Evolutionary conservation across 2,329 filamentous ascomycete species (phyloP), one percentile per base, ranked within the genome.

Genomic region (Echinosphaeria canescens): DNA sequence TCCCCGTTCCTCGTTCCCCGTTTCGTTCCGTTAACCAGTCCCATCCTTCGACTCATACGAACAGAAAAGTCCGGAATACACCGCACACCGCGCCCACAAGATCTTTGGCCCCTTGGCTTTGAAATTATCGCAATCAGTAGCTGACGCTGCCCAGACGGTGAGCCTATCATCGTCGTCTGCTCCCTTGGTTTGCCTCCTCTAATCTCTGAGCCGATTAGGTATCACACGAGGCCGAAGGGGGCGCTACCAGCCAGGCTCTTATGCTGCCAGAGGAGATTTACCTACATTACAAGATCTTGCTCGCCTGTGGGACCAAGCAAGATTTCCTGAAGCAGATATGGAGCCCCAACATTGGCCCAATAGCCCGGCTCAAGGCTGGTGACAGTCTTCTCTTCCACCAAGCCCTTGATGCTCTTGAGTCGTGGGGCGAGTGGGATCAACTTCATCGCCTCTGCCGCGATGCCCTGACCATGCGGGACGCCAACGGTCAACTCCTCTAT

Each of bases 101-200:
- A 43, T 68, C 0, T 67, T 64, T 29, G 49, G 52, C 10, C 56
- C 53, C 35, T 42, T 68, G 11, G 53, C 59, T 0, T 38, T 55
- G 12, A 59, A 58, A 38, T 58, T 62, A 35, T 52, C 61, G 2
- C 54, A 62, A 30, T 49, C 54, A 26, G 59, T 57, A 4, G 56
- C 56, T 2, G 53, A 56, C 22, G 31, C 48, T 1, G 39, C 55
- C 1, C 54, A 57, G 34, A 47, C 53, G 39, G 54, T 54, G 45
- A 17, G 34, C 13, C 5, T 5, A n/a, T 4, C 15, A n/a, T 3
- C 19, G 17, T 16, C 7, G 19, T 24, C 16, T 15, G 19, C 4
- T 7, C 5, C 8, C 4, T 15, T 22, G 24, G 36, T 4, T 27
- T 31, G 5, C 23, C 31, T 16, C 32, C 36, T 17, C 15, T 26